phyloP scores from a whole-genome alignment of 2,329 filamentous ascomycete species.

The Mariannaea elegans region DNA sequence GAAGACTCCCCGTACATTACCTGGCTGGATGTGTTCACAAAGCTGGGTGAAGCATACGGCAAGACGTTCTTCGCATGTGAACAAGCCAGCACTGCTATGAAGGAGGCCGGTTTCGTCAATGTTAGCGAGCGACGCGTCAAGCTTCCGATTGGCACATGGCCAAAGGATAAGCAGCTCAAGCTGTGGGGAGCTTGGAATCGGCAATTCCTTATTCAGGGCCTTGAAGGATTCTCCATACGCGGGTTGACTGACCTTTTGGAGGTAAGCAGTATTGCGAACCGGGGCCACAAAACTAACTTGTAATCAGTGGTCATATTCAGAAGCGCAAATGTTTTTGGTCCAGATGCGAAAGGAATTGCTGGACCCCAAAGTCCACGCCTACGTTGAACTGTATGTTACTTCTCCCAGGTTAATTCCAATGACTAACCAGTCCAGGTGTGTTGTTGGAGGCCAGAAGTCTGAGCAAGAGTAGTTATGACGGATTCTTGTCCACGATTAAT shows the following conservation, averaged over 20 bases:
- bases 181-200: constrained; percentile 32
- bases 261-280: constrained; percentile 17
- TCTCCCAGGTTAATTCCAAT: no score
- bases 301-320: constrained; percentile 13
- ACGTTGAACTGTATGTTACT: constrained; percentile 1
- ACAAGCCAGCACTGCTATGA: constrained; percentile 23
- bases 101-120: constrained; percentile 27
- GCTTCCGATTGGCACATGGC: constrained; percentile 36
- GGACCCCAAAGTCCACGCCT: constrained; percentile 10
- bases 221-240: constrained; percentile 34
- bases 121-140: constrained; percentile 25
- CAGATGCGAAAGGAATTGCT: constrained; percentile 15
- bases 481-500: no score
- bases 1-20: constrained; percentile 25
- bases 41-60: constrained; percentile 25
- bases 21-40: constrained; percentile 32
- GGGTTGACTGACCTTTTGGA: constrained; percentile 28
- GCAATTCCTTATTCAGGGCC: constrained; percentile 27
- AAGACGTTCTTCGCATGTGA: constrained; percentile 31
- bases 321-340: constrained; percentile 15
- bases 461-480: not conserved
- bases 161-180: constrained; percentile 39
- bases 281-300: not conserved
- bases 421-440: not conserved
- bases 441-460: not conserved